Evolutionary conservation across 116 monocot genomes (phyloP), one percentile per base, ranked within the genome.

Genomic region (Phalaenopsis hybrid): DNA sequence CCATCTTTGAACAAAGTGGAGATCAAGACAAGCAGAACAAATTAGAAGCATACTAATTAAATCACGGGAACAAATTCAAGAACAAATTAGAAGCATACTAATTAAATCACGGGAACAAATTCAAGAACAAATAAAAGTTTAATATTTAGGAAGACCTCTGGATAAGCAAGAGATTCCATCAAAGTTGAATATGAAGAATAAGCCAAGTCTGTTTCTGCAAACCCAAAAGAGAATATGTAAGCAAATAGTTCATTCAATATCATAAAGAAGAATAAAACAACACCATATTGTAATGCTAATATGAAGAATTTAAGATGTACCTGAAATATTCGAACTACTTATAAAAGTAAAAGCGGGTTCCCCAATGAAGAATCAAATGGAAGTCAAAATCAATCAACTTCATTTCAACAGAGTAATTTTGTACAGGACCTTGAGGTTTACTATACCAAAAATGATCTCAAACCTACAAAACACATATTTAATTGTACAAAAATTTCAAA

Each of bases 121-220:
- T 72, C 37, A 72, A 72, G 37, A 34, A 37, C 8, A 37, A 72
- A 72, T 72, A 72, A 72, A 37, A 34, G 72, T 41, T 55, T 37
- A 46, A 20, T 46, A 75, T 8, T 46, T 20, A 7, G 20, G 75
- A 75, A 45, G n/a, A 75, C 75, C 75, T 75, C 46, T 8, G 75
- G 75, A 8, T 75, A 75, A 20, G 75, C 13, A 75, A 75, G 75
- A 33, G 75, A 75, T 45, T 75, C 75, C 75, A 75, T 75, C 75
- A 75, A 46, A 46, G 75, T 75, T 20, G 46, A 75, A 75, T 75
- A 75, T 46, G 75, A 75, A 45, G 75, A 45, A 75, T 45, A 75
- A 46, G 75, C 18, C 12, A 44, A 75, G 46, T 46, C 75, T 20
- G 75, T 75, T 33, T 75, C 75, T 75, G 75, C 41, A 72, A 75